Percentiles rank a stretch among this genome's conserved stretches.
Evolutionary conservation across 169 alveolate species (phyloP).

Genomic region (Plasmodium knowlesi): DNA sequence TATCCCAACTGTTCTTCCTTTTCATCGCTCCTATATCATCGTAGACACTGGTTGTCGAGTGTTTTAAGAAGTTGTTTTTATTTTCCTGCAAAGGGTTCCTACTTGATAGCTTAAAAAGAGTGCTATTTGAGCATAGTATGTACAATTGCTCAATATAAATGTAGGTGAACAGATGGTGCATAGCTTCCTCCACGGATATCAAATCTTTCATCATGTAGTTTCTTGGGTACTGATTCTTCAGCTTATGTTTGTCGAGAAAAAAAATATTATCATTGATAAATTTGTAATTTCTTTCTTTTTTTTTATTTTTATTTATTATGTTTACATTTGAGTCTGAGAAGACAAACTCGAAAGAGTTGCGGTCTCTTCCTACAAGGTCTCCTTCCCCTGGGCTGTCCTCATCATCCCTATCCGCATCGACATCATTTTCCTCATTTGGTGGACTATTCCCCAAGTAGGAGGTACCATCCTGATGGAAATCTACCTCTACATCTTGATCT

Average conservation of each 20-base stretch:
- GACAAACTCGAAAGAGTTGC: constrained; percentile 26
- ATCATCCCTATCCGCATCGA: not conserved
- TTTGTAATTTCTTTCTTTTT: constrained; percentile 67
- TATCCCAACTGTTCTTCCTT: constrained; percentile 57
- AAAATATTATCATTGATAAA: constrained; percentile 48
- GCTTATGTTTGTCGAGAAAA: constrained; percentile 24
- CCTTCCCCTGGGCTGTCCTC: not conserved
- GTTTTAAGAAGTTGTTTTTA: not conserved
- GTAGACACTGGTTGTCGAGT: not conserved
- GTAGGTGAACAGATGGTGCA: constrained; percentile 69
- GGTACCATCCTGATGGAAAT: not conserved
- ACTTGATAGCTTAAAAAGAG: constrained; percentile 42
- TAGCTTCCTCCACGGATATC: constrained; percentile 56
- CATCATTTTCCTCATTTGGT: not conserved
- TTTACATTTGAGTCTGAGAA: constrained; percentile 47
- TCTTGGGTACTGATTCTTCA: constrained; percentile 40
- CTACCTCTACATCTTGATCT: not conserved
- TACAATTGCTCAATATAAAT: constrained; percentile 75
- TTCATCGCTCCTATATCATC: not conserved
- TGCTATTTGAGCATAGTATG: constrained; percentile 41
- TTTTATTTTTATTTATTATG: constrained; percentile 37
- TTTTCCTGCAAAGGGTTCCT: not conserved
- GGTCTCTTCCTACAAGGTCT: not conserved
- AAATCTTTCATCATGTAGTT: constrained; percentile 55
- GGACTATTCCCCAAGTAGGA: not conserved